Evolutionary conservation across 352 stramenopile genomes (phyloP), one percentile per base, ranked within the genome.

Genomic region (Pythium diclinum): DNA sequence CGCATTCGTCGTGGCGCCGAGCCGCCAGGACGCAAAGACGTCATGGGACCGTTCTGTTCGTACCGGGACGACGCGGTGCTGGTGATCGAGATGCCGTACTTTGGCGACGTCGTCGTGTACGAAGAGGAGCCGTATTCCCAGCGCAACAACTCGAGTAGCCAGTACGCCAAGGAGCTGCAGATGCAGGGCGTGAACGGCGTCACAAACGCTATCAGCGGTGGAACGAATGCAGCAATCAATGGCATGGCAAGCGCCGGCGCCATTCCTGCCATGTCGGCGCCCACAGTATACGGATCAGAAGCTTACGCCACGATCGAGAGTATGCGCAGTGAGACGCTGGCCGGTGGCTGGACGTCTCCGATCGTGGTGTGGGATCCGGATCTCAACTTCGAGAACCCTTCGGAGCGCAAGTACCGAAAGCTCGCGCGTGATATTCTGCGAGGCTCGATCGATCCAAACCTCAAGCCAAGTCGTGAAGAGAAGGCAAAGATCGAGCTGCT

Each of bases 331-430:
- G 40, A 52, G 25, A 59, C 59, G 13, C 46, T 63, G 10, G 61
- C 52, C 14, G 67, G 61, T 16, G 67, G 55, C 36, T 66, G 53
- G 6, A 85, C 58, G 23, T 60, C 69, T 48, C 72, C 93, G 13
- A 87, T 96, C 46, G 80, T 77, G 1, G 82, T 96, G 59, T 94
- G 83, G 84, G 87, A 96, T 56, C 85, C 87, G 0, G 87, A 96
- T 42, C 75, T 94, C 11, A 91, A 90, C 46, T 86, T 92, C 75
- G 87, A 96, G 62, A 97, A 97, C 59, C 90, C 90, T 2, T 87
- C 96, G 0, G 97, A 99, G 82, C 94, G 98, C 53, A 99, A 99
- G 78, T 99, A 99, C 77, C 85, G 97, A n/a, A 97, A 97, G 59
- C 80, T 99, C 17, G 94, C 94, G 34, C 95, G 97, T 61, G 96